phyloP scores from a whole-genome alignment of 257 asterid species.

The Solanum etuberosum region DNA sequence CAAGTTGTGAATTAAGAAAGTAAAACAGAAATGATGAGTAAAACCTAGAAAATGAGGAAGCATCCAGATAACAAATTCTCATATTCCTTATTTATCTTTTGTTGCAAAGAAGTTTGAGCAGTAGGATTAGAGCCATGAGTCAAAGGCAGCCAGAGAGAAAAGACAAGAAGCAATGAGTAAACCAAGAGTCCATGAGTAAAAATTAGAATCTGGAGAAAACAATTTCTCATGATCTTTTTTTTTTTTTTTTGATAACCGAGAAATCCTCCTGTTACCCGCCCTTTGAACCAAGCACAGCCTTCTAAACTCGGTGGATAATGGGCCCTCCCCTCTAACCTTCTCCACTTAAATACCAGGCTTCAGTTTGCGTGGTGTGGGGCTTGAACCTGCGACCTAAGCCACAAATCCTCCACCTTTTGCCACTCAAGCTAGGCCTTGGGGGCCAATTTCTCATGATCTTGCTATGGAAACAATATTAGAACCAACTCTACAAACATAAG shows the following conservation, averaged over 20 bases:
- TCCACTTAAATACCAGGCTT: no score
- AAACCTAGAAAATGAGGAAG: background rate
- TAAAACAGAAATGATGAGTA: background rate
- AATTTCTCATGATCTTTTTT: background rate
- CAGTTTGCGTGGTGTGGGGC: no score
- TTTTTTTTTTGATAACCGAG: no score
- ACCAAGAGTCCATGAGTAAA: background rate
- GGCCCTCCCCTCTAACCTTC: no score
- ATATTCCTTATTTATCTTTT: background rate
- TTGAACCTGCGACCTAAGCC: no score
- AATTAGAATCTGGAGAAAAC: background rate
- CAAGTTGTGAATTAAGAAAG: background rate
- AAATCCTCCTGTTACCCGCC: no score
- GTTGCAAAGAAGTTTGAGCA: background rate
- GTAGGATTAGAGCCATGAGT: background rate
- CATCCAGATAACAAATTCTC: background rate
- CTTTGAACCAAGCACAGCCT: no score
- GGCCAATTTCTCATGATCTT: background rate
- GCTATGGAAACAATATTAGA: background rate
- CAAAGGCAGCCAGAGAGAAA: background rate
- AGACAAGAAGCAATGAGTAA: background rate
- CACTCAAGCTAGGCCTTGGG: no score
- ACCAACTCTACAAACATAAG: background rate
- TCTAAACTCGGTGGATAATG: no score
- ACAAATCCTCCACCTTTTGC: no score